Base-by-base conservation (phyloP, 805 yeast genomes). In the Candida germanica region DNA sequence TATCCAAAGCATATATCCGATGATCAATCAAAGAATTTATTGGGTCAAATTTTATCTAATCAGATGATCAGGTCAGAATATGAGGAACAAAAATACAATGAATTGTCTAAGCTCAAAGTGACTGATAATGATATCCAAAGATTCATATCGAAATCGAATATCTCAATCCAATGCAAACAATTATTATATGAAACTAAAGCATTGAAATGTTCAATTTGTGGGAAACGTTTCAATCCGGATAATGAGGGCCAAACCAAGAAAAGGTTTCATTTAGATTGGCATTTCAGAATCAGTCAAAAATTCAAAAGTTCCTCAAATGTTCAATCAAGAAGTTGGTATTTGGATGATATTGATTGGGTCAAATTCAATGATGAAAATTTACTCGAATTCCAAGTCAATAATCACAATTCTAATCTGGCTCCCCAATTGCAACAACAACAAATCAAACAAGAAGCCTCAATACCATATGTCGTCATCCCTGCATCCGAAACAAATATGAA, bases 191-290 rank as follows among this genome's bases (percentile, higher is more conserved):
- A 66, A n/a, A 58, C 64, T 18, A 76, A 81, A 49, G 79, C 93
- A 3, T 75, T 83, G 43, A 91, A 87, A 58, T 93, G 98, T 65
- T 76, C 85, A 11, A 79, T 81, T 13, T 93, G 98, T 64, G 94
- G 97, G 16, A 86, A 86, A 56, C 64, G 99, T 44, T 93, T 87
- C 55, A 69, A 77, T 3, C 73, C 74, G 35, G 75, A 80, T 23
- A 64, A 59, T 2, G 74, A 69, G 31, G 94, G 87, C 11, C 59
- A 59, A 5, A 60, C 62, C 31, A 74, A 75, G 40, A 75, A 65
- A 39, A 49, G 80, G 34, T 69, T 76, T 12, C 98, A 93, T 60
- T 64, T 87, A 46, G 98, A 91, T 59, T 91, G 97, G 97, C 98
- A 91, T 66, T 88, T 87, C 66, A 75, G 98, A 49, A 83, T 87